Percentiles rank a stretch among this genome's conserved stretches.
phyloP scores from a whole-genome alignment of 2,329 filamentous ascomycete genomes.

The Aphanoascus verrucosus region DNA sequence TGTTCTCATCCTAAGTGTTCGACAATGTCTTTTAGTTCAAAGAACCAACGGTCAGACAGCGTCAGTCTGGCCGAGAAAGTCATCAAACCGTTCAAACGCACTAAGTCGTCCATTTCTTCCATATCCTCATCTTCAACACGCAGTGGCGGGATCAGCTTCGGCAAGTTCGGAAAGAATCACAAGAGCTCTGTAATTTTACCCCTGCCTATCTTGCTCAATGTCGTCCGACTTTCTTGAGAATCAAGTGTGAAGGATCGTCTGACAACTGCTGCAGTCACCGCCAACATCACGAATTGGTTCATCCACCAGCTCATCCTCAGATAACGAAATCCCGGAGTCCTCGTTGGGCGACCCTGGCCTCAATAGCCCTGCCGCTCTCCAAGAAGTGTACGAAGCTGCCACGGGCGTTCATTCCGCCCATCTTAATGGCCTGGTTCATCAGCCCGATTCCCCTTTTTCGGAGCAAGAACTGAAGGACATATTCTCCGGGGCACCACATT shows the following conservation, averaged over 20 bases:
- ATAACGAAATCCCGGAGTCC: not conserved
- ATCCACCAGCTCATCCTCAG: not conserved
- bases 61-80: not conserved
- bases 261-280: not conserved
- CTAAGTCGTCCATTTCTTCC: not conserved
- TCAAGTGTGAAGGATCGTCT: not conserved
- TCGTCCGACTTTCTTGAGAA: not conserved
- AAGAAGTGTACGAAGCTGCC: constrained; percentile 14
- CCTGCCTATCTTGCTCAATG: not conserved
- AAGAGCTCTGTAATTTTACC: not conserved
- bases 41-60: not conserved
- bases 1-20: not conserved
- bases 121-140: not conserved
- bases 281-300: not conserved
- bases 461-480: constrained; percentile 32
- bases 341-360: not conserved
- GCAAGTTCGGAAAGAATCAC: not conserved
- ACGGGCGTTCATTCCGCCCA: not conserved
- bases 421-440: constrained; percentile 5
- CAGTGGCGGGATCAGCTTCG: constrained; percentile 1
- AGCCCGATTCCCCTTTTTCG: constrained; percentile 10
- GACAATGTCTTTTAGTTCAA: not conserved
- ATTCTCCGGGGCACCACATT: constrained; percentile 37
- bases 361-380: constrained; percentile 11
- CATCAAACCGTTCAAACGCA: not conserved